Evolutionary conservation across 1,284 basidiomycete genomes (phyloP).

Genomic region (Ustilago sp.): DNA sequence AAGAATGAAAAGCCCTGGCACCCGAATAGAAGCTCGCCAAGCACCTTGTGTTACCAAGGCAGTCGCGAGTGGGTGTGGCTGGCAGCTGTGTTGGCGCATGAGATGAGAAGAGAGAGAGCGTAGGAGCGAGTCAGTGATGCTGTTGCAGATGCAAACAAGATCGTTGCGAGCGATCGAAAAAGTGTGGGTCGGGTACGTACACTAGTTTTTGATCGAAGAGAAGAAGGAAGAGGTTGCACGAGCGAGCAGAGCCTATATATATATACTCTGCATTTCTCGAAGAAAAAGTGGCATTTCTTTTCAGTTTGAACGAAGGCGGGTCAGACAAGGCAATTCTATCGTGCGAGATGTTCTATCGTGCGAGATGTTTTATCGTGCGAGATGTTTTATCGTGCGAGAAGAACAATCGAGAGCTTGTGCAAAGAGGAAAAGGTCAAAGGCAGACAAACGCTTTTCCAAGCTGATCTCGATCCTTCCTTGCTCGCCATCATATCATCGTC

Average conservation of each 20-base stretch:
- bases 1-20: constrained; percentile 42
- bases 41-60: constrained; percentile 30
- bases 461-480: background rate
- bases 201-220: constrained; percentile 65
- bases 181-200: constrained; percentile 46
- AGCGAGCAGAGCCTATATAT: constrained; percentile 29
- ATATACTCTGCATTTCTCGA: background rate
- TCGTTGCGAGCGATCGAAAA: background rate
- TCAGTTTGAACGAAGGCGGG: background rate
- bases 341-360: background rate
- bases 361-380: constrained; percentile 15
- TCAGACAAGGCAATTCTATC: too few relatives aligned
- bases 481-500: constrained; percentile 14
- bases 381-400: constrained; percentile 11
- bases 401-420: constrained; percentile 1
- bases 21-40: constrained; percentile 51
- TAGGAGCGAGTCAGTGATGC: constrained; percentile 3
- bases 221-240: constrained; percentile 17
- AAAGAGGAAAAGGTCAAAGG: background rate
- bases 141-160: background rate
- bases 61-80: constrained; percentile 66
- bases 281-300: background rate
- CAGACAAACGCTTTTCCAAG: constrained; percentile 7
- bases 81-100: constrained; percentile 42
- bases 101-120: background rate